These are phyloP conservation scores for Rhodotorula sphaerocarpa DNA, from an alignment of 768 basidiomycete genomes.

Conservation along the genomic window DNA sequence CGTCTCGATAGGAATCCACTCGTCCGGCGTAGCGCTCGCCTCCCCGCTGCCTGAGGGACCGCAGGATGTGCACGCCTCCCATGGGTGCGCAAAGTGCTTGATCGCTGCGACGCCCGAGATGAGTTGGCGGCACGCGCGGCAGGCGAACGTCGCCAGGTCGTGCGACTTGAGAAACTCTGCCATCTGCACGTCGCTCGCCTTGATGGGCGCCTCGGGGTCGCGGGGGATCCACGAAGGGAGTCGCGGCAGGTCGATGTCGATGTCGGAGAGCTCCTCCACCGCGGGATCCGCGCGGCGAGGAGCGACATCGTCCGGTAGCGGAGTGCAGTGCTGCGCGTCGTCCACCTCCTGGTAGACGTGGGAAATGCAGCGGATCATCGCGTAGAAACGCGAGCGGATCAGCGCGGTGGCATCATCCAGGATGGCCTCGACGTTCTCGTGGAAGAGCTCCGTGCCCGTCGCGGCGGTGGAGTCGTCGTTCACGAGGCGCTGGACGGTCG, in stretches of 20 bases:
- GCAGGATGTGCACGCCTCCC: too few species aligned
- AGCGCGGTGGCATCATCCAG: neutral
- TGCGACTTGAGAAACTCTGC: neutral
- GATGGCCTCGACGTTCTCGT: neutral
- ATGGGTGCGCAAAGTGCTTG: neutral
- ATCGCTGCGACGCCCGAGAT: neutral
- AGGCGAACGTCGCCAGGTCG: conserved; percentile 1
- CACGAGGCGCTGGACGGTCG: neutral
- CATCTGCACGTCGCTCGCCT: conserved; percentile 17
- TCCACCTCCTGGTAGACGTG: neutral
- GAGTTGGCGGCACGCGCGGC: neutral
- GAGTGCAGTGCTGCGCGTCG: neutral
- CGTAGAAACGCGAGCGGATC: conserved; percentile 1
- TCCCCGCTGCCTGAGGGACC: too few species aligned
- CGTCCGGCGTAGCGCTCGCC: too few species aligned
- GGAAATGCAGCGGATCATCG: neutral
- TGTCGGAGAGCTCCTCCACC: neutral
- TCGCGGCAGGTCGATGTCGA: conserved; percentile 1
- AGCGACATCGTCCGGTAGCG: too few species aligned
- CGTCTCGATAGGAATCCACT: too few species aligned
- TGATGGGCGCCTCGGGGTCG: neutral
- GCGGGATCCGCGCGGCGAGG: too few species aligned
- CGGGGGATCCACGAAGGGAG: conserved; percentile 24
- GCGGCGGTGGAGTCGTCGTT: neutral
- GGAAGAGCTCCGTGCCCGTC: neutral